phyloP scores from a whole-genome alignment of 2,329 filamentous ascomycete species.

The Dactylellina drechsleri region DNA sequence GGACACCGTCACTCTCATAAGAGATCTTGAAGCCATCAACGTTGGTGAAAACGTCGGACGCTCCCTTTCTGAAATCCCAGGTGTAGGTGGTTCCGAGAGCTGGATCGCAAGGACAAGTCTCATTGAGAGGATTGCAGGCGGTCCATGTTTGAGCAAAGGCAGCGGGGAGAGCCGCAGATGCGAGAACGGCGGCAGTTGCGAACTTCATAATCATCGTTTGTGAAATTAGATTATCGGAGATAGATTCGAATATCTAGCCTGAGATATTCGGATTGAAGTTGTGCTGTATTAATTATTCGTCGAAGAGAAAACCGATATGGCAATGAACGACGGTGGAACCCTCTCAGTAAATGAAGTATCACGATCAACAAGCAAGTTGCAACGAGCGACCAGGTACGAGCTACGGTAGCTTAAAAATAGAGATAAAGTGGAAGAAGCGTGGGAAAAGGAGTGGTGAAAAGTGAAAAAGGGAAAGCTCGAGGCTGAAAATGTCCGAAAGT shows the following conservation, averaged over 20 bases:
- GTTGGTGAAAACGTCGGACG: slow-evolving; percentile 65
- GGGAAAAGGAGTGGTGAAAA: slow-evolving; percentile 13
- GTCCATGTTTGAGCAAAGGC: slow-evolving; percentile 76
- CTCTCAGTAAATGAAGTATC: slow-evolving; percentile 18
- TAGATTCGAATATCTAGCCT: slow-evolving; percentile 41
- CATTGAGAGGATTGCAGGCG: slow-evolving; percentile 78
- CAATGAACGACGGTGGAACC: slow-evolving; percentile 17
- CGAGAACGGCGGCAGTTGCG: slow-evolving; percentile 44
- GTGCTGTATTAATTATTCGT: slow-evolving; percentile 8
- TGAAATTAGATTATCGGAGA: neutral
- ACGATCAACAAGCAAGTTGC: slow-evolving; percentile 16
- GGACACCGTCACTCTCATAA: slow-evolving; percentile 80
- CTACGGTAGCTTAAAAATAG: slow-evolving; percentile 13
- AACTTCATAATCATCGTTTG: slow-evolving; percentile 38
- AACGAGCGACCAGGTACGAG: slow-evolving; percentile 11
- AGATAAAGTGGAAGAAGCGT: slow-evolving; percentile 17
- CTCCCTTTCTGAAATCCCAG: slow-evolving; percentile 44
- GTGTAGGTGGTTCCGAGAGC: slow-evolving; percentile 57
- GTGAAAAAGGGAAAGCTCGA: slow-evolving; percentile 20
- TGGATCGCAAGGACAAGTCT: slow-evolving; percentile 58
- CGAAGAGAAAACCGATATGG: neutral
- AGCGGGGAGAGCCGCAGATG: slow-evolving; percentile 57
- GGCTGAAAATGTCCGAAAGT: slow-evolving; percentile 35
- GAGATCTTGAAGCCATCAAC: slow-evolving; percentile 74
- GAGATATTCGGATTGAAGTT: slow-evolving; percentile 32